Percentiles rank a stretch among this genome's conserved stretches.
Evolutionary conservation across 768 basidiomycete genomes (phyloP).

Genomic region (Tulasnella sp.): DNA sequence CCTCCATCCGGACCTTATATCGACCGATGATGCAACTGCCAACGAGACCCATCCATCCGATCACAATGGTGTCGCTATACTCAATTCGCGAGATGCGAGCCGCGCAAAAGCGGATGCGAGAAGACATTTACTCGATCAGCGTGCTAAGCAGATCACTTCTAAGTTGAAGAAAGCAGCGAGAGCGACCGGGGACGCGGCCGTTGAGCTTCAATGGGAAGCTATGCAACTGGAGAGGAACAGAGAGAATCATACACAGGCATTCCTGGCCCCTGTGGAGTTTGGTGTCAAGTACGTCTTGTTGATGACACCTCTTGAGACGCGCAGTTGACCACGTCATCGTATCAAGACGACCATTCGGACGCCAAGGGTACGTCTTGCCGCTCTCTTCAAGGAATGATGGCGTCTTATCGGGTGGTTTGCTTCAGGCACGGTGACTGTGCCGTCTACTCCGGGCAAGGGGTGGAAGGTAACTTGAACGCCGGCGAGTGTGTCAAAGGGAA

Average conservation of each 20-base stretch:
- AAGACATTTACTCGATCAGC: not conserved
- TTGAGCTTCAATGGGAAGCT: not conserved
- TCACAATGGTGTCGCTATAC: slow-evolving; percentile 16
- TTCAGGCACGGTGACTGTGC: not conserved
- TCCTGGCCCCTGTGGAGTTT: not conserved
- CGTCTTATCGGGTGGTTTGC: not conserved
- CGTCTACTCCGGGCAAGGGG: not conserved
- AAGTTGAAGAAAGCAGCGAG: not conserved
- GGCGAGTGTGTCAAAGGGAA: not conserved
- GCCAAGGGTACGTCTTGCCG: not conserved
- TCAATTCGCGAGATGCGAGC: not conserved
- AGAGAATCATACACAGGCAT: not conserved
- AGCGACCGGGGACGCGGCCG: too few relatives aligned
- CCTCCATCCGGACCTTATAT: slow-evolving; percentile 18
- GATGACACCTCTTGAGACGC: too few relatives aligned
- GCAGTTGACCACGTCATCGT: not conserved
- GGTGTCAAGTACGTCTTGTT: not conserved
- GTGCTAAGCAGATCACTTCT: not conserved
- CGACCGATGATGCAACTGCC: slow-evolving; percentile 11
- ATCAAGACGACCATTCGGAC: not conserved
- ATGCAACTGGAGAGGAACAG: not conserved
- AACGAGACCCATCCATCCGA: slow-evolving; percentile 20
- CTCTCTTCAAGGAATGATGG: not conserved
- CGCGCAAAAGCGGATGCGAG: not conserved
- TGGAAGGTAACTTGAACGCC: not conserved